Evolutionary conservation across 305 asterid genomes (phyloP), one percentile per base, ranked within the genome.

Genomic region (Striga hermonthica): DNA sequence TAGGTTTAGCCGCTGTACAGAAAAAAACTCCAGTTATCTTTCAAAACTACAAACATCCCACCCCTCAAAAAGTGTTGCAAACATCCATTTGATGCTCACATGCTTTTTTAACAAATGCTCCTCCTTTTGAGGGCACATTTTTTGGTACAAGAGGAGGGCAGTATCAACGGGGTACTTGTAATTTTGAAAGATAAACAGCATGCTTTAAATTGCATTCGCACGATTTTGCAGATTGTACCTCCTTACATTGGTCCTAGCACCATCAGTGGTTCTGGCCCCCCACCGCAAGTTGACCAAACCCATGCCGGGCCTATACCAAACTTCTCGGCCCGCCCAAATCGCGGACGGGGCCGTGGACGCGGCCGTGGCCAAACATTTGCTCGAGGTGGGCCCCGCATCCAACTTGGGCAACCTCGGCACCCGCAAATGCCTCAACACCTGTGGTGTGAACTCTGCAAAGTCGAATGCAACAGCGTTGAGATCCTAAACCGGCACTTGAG

Each of bases 381-480:
- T 60, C 73, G 67, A 69, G 74, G 70, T 28, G 45, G 65, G 39
- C 35, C 75, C 62, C 72, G 62, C 9, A 53, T 74, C 74, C 77
- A 62, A 67, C 77, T 69, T 8, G 75, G 60, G 36, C 52, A 73
- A 28, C 45, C 79, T 73, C 79, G 60, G 58, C 72, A 63, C 52
- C 79, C 61, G 58, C 72, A 63, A 44, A 43, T 55, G 50, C 75
- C 71, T 47, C 73, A 69, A 55, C 39, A 55, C 10, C 11, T 10
- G 15, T 65, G 69, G 64, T 86, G 93, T 34, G 93, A 83, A 74
- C 77, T 86, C 69, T 86, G 93, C 77, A 80, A 66, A 56, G 81
- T 86, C 37, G 93, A 83, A 66, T 86, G 93, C 83, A 81, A 86
- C 71, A 79, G 77, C 39, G 66, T 69, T 12, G 87, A 86, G 72